phyloP scores from a whole-genome alignment of 1,139 yeast species.

The Debaryomycetaceae sp. region DNA sequence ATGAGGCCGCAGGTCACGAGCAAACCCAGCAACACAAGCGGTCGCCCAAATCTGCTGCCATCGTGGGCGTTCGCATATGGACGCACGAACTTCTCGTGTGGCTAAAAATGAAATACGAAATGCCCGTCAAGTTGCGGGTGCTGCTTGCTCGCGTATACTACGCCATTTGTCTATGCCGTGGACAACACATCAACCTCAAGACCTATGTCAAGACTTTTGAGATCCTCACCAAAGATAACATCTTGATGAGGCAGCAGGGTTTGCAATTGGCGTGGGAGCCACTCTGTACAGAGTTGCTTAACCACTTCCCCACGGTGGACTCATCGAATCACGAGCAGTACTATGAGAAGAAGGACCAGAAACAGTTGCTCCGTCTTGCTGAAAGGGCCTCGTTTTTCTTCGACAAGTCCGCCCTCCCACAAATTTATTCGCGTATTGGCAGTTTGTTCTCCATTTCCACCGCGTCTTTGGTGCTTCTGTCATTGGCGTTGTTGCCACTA shows the following conservation, averaged over 20 bases:
- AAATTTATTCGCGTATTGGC: constrained; percentile 33
- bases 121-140: constrained; percentile 66
- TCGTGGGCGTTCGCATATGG: constrained; percentile 79
- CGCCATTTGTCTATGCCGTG: constrained; percentile 68
- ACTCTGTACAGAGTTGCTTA: constrained; percentile 34
- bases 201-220: constrained; percentile 66
- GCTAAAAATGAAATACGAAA: constrained; percentile 73
- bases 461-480: constrained; percentile 53
- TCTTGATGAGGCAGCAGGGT: constrained; percentile 34
- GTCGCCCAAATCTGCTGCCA: constrained; percentile 66
- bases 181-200: constrained; percentile 62
- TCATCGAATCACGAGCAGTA: constrained; percentile 20
- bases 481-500: constrained; percentile 53
- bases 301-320: constrained; percentile 32
- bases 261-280: constrained; percentile 51
- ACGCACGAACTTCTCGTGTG: constrained; percentile 82
- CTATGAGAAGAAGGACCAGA: constrained; percentile 40
- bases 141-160: constrained; percentile 68
- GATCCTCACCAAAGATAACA: constrained; percentile 49
- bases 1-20: constrained; percentile 33
- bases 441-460: constrained; percentile 54
- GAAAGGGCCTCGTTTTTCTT: constrained; percentile 47
- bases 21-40: constrained; percentile 46
- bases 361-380: constrained; percentile 41
- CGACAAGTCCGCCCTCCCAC: constrained; percentile 32